Conservation (phyloP, 2,329 filamentous ascomycete genomes). For the Apiospora saccharicola region DNA sequence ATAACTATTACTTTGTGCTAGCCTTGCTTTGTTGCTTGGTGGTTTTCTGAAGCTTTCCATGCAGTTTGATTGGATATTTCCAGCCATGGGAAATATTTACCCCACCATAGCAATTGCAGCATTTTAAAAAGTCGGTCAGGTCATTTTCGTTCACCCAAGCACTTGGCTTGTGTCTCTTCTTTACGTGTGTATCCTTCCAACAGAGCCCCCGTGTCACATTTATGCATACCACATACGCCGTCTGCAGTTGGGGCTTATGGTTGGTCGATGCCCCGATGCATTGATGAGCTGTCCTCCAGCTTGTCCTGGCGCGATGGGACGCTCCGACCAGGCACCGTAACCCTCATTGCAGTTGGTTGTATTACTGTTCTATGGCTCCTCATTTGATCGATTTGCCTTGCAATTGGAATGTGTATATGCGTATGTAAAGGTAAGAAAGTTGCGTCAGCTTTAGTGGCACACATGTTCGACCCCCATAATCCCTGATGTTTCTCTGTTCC, state of each 20-base stretch:
- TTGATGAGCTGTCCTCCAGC: constrained; percentile 13
- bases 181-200: background rate
- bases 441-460: background rate
- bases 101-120: constrained; percentile 10
- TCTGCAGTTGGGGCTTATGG: background rate
- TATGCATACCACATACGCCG: background rate
- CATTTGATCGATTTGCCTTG: background rate
- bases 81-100: background rate
- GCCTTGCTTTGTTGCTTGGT: background rate
- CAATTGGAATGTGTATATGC: background rate
- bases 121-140: constrained; percentile 19
- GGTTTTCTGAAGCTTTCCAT: background rate
- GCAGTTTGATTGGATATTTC: too few species aligned
- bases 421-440: background rate
- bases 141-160: background rate
- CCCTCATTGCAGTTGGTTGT: background rate
- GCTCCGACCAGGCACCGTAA: background rate
- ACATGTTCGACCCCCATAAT: background rate
- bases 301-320: background rate
- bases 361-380: background rate
- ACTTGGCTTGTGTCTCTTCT: background rate
- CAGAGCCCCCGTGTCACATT: background rate
- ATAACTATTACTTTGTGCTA: too few species aligned
- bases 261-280: background rate
- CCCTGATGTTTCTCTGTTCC: background rate